Base-by-base conservation (phyloP, 2,329 filamentous ascomycete genomes). In the Calonectria multiphialidica region DNA sequence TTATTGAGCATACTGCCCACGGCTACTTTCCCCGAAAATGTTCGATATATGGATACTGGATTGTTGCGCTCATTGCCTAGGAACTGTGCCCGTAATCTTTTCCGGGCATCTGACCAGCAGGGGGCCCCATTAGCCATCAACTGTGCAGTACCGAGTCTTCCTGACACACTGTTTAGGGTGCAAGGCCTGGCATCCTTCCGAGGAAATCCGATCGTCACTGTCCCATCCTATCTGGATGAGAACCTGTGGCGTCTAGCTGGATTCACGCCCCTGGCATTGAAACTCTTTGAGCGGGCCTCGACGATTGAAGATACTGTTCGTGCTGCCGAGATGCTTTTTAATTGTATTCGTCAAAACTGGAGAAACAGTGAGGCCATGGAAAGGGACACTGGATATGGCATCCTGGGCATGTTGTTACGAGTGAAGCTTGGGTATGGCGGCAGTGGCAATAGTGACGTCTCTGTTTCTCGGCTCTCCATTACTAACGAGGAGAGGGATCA, bases 351-450 rank as follows among this genome's bases (percentile, higher is more conserved):
- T 76, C 93, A 94, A 75, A 98, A 94, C 81, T 99, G 97, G 97
- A 91, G 97, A 75, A 98, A 98, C 76, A 98, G 97, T 77, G 97
- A 99, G 82, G 96, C 97, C 30, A 98, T 99, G 94, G 97, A 99
- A 83, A 93, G 94, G 78, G 95, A 98, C 72, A 97, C 97, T 77
- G 97, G 96, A 0, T 99, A 98, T 81, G 93, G 94, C 30, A 94
- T 98, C 42, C 86, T 99, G 63, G 94, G 94, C 47, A 92, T 95
- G 83, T 88, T 98, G 21, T 85, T 99, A 28, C 92, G 95, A 67
- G 94, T 94, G 67, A 98, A 98, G 82, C 87, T 98, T 37, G 93
- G 93, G 6, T 88, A 88, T 76, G 77, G 83, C 57, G 75, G 82
- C 73, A 77, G 80, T 69, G 42, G 80, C 9, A 69, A 74, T 7